These are phyloP conservation scores for Pulveroboletus sp. DNA, from an alignment of 768 basidiomycete genomes.

Conservation along the genomic window DNA sequence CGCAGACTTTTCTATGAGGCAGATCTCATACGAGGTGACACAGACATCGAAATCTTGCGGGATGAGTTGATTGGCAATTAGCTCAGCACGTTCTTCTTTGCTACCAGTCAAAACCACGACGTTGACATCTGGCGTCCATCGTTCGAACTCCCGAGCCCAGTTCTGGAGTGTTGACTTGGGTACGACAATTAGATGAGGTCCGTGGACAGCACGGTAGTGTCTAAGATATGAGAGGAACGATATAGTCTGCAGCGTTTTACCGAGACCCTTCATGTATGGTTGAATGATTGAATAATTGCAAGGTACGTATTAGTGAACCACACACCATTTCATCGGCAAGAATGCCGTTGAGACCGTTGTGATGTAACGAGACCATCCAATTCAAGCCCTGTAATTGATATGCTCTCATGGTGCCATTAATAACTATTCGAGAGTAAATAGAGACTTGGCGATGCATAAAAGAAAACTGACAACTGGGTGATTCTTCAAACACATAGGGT, in stretches of 20 bases:
- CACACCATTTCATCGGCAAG: constrained; percentile 93
- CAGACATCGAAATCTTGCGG: constrained; percentile 89
- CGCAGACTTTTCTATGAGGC: constrained; percentile 88
- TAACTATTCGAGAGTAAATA: constrained; percentile 46
- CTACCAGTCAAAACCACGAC: constrained; percentile 77
- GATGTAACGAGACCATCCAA: constrained; percentile 95
- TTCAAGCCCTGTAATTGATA: constrained; percentile 96
- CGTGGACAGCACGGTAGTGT: constrained; percentile 66
- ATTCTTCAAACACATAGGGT: constrained; percentile 91
- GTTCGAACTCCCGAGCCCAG: constrained; percentile 89
- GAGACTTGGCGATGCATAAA: not conserved
- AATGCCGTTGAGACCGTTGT: constrained; percentile 95
- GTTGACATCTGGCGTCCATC: constrained; percentile 88
- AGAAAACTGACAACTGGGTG: constrained; percentile 68
- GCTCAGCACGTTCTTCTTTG: constrained; percentile 82
- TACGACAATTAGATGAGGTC: constrained; percentile 93
- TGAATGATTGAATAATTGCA: not conserved
- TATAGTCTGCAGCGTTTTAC: constrained; percentile 97
- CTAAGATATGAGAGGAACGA: constrained; percentile 95
- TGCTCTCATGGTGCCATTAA: constrained; percentile 84
- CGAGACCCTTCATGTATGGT: constrained; percentile 66
- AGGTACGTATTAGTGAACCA: not conserved
- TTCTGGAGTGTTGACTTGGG: constrained; percentile 99
- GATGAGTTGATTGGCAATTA: constrained; percentile 75
- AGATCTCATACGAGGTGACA: constrained; percentile 96